Evolutionary conservation across 2,329 filamentous ascomycete genomes (phyloP).

Genomic region (Penicillium hesseltinei): DNA sequence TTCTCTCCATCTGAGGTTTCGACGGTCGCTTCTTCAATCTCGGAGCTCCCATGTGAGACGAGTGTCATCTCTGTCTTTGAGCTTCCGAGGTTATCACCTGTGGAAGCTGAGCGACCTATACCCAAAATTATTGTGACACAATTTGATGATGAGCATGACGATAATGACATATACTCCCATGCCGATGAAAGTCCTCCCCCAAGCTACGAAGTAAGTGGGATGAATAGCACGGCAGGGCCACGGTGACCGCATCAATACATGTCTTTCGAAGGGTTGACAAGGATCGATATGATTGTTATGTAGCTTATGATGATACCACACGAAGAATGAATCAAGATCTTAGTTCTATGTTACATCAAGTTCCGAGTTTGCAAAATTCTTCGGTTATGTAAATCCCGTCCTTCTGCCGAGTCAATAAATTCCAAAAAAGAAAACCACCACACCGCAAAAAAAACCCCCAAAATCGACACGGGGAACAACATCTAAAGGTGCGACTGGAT

Average conservation of each 20-base stretch:
- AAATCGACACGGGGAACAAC: background rate
- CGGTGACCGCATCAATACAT: background rate
- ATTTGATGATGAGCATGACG: background rate
- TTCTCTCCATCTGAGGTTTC: background rate
- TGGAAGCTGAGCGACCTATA: background rate
- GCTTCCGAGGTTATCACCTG: background rate
- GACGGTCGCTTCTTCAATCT: background rate
- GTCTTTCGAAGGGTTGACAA: background rate
- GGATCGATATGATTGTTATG: background rate
- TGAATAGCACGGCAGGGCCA: background rate
- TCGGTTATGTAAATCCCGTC: background rate
- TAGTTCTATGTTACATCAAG: background rate
- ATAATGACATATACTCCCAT: background rate
- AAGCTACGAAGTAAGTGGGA: background rate
- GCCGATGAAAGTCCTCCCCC: background rate
- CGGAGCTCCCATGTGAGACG: background rate
- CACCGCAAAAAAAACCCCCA: background rate
- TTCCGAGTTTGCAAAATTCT: background rate
- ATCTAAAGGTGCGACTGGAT: background rate
- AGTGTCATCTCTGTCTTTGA: background rate
- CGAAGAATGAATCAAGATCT: background rate
- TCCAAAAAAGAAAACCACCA: background rate
- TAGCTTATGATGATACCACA: background rate
- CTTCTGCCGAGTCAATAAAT: background rate
- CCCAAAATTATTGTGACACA: constrained; percentile 8